These are phyloP conservation scores for Termitomyces sp. DNA, from an alignment of 768 basidiomycete species.

Conservation along the genomic window DNA sequence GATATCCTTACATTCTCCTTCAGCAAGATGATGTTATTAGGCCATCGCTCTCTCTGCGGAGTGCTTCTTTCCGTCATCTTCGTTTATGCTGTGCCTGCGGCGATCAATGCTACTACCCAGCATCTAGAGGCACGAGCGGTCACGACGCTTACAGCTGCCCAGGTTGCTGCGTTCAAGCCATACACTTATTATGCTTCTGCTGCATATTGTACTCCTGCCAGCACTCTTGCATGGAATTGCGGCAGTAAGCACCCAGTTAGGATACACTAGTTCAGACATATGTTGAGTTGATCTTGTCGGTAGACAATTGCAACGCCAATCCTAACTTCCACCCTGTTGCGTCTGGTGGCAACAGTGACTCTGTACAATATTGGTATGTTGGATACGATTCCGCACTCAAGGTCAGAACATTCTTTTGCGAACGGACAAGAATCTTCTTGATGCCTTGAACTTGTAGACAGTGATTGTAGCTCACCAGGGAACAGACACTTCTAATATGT, in stretches of 20 bases:
- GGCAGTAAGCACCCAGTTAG: constrained; percentile 28
- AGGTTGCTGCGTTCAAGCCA: constrained; percentile 34
- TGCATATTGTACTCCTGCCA: constrained; percentile 36
- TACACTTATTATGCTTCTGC: constrained; percentile 42
- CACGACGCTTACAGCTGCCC: constrained; percentile 27
- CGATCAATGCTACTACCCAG: background rate
- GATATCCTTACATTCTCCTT: too few relatives aligned
- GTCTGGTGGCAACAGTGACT: constrained; percentile 42
- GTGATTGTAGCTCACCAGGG: constrained; percentile 14
- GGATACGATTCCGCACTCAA: constrained; percentile 17
- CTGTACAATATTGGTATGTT: constrained; percentile 37
- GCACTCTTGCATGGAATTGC: constrained; percentile 42
- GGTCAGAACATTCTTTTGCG: constrained; percentile 4
- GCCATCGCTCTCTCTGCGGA: too few relatives aligned
- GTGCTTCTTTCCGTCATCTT: too few relatives aligned
- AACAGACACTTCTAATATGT: constrained; percentile 26
- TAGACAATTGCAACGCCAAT: constrained; percentile 45
- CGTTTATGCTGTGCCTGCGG: background rate
- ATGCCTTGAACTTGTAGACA: background rate
- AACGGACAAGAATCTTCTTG: background rate
- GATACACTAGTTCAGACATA: background rate
- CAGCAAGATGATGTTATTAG: too few relatives aligned
- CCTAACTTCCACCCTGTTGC: constrained; percentile 38
- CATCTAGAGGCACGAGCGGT: constrained; percentile 3
- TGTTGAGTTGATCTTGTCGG: background rate